Evolutionary conservation across 1,284 basidiomycete genomes (phyloP).

Genomic region (Testicularia cyperi): DNA sequence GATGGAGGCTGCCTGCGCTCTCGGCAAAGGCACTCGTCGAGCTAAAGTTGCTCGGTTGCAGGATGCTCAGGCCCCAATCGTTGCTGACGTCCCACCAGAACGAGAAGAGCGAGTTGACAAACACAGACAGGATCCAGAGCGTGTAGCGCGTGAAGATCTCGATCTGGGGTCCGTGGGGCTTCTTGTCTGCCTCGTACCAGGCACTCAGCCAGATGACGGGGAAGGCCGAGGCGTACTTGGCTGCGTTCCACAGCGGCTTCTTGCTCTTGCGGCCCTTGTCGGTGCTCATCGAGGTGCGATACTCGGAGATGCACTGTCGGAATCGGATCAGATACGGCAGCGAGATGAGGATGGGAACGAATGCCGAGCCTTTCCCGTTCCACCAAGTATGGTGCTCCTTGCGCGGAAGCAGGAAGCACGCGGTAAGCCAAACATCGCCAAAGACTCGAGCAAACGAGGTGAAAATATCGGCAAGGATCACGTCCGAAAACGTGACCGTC

Average conservation of each 20-base stretch:
- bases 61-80: slow-evolving; percentile 89
- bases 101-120: slow-evolving; percentile 87
- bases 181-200: slow-evolving; percentile 35
- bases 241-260: slow-evolving; percentile 79
- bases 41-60: slow-evolving; percentile 61
- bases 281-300: slow-evolving; percentile 54
- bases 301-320: slow-evolving; percentile 89
- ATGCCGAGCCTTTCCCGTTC: slow-evolving; percentile 55
- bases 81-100: slow-evolving; percentile 99
- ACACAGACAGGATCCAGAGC: slow-evolving; percentile 73
- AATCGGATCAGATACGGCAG: slow-evolving; percentile 88
- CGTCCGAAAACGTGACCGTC: slow-evolving; percentile 81
- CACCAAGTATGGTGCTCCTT: slow-evolving; percentile 53
- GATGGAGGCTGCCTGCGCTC: slow-evolving; percentile 18
- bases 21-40: slow-evolving; percentile 8
- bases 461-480: slow-evolving; percentile 90
- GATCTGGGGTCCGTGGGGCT: slow-evolving; percentile 6
- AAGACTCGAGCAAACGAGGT: slow-evolving; percentile 96
- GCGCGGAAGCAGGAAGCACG: slow-evolving; percentile 71
- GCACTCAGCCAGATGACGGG: slow-evolving; percentile 78
- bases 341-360: slow-evolving; percentile 81
- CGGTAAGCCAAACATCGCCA: slow-evolving; percentile 86
- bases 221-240: slow-evolving; percentile 95
- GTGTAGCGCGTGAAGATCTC: slow-evolving; percentile 13
- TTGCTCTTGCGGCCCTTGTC: slow-evolving; percentile 57